Evolutionary conservation across 1,284 basidiomycete species (phyloP).

Genomic region (Wallemia hederae): DNA sequence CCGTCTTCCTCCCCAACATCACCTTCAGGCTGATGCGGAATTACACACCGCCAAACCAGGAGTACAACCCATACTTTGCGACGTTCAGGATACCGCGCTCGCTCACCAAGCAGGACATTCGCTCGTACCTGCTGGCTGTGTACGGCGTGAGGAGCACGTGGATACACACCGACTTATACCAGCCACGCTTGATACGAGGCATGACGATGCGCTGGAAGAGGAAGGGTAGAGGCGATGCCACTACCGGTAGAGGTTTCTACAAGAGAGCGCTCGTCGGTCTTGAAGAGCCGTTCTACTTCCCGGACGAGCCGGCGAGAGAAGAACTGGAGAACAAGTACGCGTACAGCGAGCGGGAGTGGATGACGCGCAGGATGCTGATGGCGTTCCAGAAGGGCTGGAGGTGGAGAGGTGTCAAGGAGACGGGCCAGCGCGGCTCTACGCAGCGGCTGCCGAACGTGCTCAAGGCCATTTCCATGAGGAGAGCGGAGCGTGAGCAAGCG

Average conservation of each 20-base stretch:
- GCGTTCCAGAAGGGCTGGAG: constrained; percentile 19
- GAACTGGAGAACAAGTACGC: constrained; percentile 22
- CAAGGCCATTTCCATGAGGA: constrained; percentile 1
- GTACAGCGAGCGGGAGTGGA: constrained; percentile 30
- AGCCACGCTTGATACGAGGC: constrained; percentile 24
- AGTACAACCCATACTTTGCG: constrained; percentile 80
- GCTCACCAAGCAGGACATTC: constrained; percentile 69
- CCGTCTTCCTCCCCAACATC: constrained; percentile 66
- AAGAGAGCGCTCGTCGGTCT: constrained; percentile 70
- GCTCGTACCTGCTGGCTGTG: constrained; percentile 49
- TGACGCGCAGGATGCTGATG: constrained; percentile 24
- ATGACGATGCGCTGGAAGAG: constrained; percentile 9
- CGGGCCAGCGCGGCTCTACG: constrained; percentile 3
- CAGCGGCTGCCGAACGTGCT: constrained; percentile 4
- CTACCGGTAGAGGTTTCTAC: constrained; percentile 22
- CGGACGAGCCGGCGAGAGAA: constrained; percentile 48
- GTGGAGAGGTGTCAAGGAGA: constrained; percentile 19
- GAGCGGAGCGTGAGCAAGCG: constrained; percentile 17
- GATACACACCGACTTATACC: constrained; percentile 70
- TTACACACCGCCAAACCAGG: constrained; percentile 36
- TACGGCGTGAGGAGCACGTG: constrained; percentile 74
- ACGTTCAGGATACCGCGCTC: constrained; percentile 61
- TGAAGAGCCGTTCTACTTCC: constrained; percentile 69
- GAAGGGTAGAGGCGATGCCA: constrained; percentile 8
- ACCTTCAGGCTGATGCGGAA: constrained; percentile 60